Evolutionary conservation across 2,329 filamentous ascomycete genomes (phyloP).

Genomic region (Cladosporium oxysporum): DNA sequence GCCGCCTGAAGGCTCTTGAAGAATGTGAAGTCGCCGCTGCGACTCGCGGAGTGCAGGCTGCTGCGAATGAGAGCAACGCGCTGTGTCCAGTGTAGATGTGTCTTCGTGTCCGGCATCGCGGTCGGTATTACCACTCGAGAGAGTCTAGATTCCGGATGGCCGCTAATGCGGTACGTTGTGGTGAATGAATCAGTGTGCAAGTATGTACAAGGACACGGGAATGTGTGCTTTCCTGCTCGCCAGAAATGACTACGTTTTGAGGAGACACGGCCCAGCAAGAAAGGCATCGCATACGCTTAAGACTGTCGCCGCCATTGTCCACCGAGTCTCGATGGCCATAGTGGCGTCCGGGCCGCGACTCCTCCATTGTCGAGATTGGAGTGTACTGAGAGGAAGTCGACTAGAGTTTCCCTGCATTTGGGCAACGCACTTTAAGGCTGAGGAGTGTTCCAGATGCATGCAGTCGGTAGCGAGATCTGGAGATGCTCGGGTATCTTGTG

Average conservation of each 20-base stretch:
- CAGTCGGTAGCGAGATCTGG: slow-evolving; percentile 33
- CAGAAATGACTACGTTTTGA: background rate
- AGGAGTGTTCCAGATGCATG: slow-evolving; percentile 22
- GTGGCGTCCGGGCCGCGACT: slow-evolving; percentile 11
- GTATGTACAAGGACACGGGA: slow-evolving; percentile 3
- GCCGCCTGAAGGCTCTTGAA: slow-evolving; percentile 50
- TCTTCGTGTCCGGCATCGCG: slow-evolving; percentile 29
- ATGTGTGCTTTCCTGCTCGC: background rate
- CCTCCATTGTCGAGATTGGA: slow-evolving; percentile 9
- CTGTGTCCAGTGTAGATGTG: slow-evolving; percentile 49
- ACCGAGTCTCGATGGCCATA: too few species aligned
- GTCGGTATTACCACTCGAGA: background rate
- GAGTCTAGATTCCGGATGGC: background rate
- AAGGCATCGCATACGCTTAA: slow-evolving; percentile 5
- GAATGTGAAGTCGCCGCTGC: slow-evolving; percentile 49
- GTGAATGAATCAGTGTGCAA: background rate
- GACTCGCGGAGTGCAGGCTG: slow-evolving; percentile 46
- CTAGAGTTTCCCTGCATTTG: slow-evolving; percentile 16
- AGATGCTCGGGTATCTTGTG: slow-evolving; percentile 20
- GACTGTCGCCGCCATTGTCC: background rate
- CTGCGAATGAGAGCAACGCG: slow-evolving; percentile 48
- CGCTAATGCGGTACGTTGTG: background rate
- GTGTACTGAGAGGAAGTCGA: slow-evolving; percentile 10
- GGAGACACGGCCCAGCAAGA: background rate
- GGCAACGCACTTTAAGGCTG: slow-evolving; percentile 13